A percentile compares a stretch with the other conserved stretches of the same genome.
phyloP scores from a whole-genome alignment of 352 stramenopile species.

The Phytophthora europaea region DNA sequence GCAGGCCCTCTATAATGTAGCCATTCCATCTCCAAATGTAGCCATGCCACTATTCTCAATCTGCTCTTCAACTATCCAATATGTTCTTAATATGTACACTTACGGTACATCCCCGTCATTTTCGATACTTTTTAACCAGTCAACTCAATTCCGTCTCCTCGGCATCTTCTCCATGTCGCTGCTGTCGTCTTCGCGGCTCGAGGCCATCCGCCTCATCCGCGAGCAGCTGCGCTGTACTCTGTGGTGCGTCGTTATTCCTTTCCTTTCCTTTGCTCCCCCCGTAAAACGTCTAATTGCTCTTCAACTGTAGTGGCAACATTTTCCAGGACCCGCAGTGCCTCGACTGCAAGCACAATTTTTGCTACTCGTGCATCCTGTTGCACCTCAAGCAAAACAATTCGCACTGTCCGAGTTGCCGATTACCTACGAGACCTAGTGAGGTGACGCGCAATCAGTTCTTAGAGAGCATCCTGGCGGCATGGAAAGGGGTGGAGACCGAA shows the following conservation, averaged over 20 bases:
- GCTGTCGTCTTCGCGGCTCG: slow-evolving; percentile 59
- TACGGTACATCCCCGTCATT: slow-evolving; percentile 5
- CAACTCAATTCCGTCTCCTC: slow-evolving; percentile 2
- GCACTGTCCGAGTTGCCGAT: slow-evolving; percentile 73
- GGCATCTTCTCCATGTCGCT: slow-evolving; percentile 55
- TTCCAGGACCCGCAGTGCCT: slow-evolving; percentile 90
- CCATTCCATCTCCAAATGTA: slow-evolving; percentile 6
- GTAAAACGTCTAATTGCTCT: slow-evolving; percentile 7
- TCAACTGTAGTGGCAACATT: slow-evolving; percentile 53
- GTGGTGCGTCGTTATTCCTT: slow-evolving; percentile 52
- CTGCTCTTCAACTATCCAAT: slow-evolving; percentile 9
- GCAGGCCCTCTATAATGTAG: not conserved
- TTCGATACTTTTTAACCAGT: slow-evolving; percentile 24
- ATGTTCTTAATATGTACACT: not conserved
- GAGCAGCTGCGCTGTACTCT: slow-evolving; percentile 83
- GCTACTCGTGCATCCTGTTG: slow-evolving; percentile 73
- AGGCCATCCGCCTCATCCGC: slow-evolving; percentile 80
- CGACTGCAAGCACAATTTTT: slow-evolving; percentile 92
- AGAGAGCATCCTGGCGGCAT: slow-evolving; percentile 83
- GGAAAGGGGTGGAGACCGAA: slow-evolving; percentile 78
- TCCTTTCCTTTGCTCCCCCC: not conserved
- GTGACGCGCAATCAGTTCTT: slow-evolving; percentile 90
- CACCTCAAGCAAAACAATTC: slow-evolving; percentile 70
- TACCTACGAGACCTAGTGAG: slow-evolving; percentile 82
- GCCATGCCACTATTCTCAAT: slow-evolving; percentile 1